Percentiles rank a stretch among this genome's conserved stretches.
These are phyloP conservation scores for Sphagnum magellanicum DNA, from an alignment of 228 moss, liverwort and hornwort genomes.

Conservation along the genomic window DNA sequence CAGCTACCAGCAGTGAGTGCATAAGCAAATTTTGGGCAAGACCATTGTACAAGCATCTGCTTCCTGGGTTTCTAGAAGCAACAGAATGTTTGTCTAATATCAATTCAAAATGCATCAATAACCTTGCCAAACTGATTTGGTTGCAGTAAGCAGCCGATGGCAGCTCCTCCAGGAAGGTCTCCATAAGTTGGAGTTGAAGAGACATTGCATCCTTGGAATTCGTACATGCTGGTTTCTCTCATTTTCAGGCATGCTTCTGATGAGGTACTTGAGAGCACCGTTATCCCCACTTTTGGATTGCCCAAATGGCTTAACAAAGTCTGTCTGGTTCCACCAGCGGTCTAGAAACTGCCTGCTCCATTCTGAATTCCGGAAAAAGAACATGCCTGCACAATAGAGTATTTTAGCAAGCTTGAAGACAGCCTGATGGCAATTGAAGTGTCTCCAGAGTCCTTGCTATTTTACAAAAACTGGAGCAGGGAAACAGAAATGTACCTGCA, in stretches of 20 bases:
- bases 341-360: conserved; percentile 94
- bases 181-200: conserved; percentile 97
- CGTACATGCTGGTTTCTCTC: conserved; percentile 74
- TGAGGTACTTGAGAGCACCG: conserved; percentile 72
- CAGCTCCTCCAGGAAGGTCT: conserved; percentile 89
- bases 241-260: conserved; percentile 62
- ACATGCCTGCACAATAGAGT: conserved; percentile 59
- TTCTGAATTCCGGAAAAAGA: conserved; percentile 87
- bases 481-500: conserved; percentile 47
- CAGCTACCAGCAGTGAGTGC: too few relatives aligned
- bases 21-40: too few relatives aligned
- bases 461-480: too few relatives aligned
- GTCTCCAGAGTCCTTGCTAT: too few relatives aligned
- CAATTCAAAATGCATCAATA: too few relatives aligned
- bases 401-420: too few relatives aligned
- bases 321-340: conserved; percentile 90
- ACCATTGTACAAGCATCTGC: too few relatives aligned
- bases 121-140: conserved; percentile 89
- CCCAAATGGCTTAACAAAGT: conserved; percentile 90
- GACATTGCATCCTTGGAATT: conserved; percentile 92
- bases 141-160: conserved; percentile 59
- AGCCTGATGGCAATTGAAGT: too few relatives aligned
- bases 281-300: conserved; percentile 94
- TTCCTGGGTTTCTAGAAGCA: too few relatives aligned
- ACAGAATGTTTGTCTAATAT: too few relatives aligned